Evolutionary conservation across 202 grass and related monocot genomes (phyloP), one percentile per base, ranked within the genome.

Genomic region (Bolboschoenoplectus hybrid): DNA sequence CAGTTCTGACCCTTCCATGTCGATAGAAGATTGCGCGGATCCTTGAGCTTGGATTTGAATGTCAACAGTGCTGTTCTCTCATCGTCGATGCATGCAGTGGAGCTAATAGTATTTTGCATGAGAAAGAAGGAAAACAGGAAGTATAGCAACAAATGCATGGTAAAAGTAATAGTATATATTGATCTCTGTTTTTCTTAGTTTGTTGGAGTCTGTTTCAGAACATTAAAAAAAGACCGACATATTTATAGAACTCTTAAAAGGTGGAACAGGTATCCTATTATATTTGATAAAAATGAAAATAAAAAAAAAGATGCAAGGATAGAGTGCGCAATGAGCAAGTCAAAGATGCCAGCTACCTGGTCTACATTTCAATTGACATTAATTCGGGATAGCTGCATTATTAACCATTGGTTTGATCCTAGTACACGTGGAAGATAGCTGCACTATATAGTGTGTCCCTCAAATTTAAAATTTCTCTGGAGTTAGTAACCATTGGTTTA

Each of bases 1-100:
- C 87, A 93, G 1, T 84, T 81, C 14, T 64, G 2, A 6, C 56
- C 89, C 45, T 43, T 58, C 91, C 91, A 93, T 3, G 91, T 85
- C 6, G 74, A 72, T 4, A 93, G 80, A 7, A 51, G 60, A 35
- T 70, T 49, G 7, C 0, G 3, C 0, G 91, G 87, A 5, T 91
- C 85, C 39, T 26, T 35, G 44, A 91, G 43, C 32, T 74, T 50
- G 0, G 56, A 63, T 78, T 86, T 89, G 81, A 91, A 85, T 4
- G 6, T 8, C 13, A 89, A 75, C 9, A 91, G 71, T 8, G 81
- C 87, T 0, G 73, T 65, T 52, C 77, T 86, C 74, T 89, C 89
- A 3, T 0, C 0, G 7, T 79, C 74, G 11, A 83, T 12, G 87
- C 91, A 93, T 9, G 81, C 76, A 16, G 0, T 61, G 26, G 51